Conservation (phyloP, 2,329 filamentous ascomycete genomes). For the Rhynchosporium agropyri region DNA sequence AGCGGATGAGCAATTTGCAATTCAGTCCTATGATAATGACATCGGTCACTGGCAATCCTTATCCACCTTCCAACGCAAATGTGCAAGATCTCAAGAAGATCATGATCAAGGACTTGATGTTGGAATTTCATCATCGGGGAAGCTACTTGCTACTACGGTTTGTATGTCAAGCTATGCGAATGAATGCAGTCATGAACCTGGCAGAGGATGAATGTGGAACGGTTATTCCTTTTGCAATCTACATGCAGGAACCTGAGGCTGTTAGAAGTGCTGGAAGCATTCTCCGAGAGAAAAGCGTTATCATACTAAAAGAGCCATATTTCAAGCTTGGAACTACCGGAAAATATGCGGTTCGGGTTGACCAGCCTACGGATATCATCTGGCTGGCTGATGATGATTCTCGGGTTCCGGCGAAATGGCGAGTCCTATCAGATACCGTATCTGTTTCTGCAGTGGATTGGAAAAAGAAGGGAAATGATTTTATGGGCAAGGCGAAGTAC, state of each 20-base stretch:
- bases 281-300: too few species aligned
- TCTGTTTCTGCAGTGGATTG: neutral
- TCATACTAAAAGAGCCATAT: neutral
- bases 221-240: too few species aligned
- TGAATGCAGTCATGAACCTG: too few species aligned
- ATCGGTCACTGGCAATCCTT: neutral
- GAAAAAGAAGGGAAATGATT: neutral
- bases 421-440: neutral
- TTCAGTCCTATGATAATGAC: neutral
- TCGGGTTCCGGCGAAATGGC: neutral
- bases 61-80: too few species aligned
- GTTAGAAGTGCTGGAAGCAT: too few species aligned
- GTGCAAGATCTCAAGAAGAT: too few species aligned
- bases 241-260: too few species aligned
- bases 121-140: too few species aligned
- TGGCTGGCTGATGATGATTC: neutral
- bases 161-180: too few species aligned
- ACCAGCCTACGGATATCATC: neutral
- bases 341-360: neutral
- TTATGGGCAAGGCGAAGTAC: neutral
- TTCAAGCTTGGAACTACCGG: neutral
- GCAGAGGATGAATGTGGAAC: too few species aligned
- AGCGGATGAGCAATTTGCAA: constrained; percentile 4
- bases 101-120: too few species aligned
- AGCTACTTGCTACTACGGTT: too few species aligned